Evolutionary conservation across 257 asterid genomes (phyloP).

Genomic region (Nicotiana obtusifolia): DNA sequence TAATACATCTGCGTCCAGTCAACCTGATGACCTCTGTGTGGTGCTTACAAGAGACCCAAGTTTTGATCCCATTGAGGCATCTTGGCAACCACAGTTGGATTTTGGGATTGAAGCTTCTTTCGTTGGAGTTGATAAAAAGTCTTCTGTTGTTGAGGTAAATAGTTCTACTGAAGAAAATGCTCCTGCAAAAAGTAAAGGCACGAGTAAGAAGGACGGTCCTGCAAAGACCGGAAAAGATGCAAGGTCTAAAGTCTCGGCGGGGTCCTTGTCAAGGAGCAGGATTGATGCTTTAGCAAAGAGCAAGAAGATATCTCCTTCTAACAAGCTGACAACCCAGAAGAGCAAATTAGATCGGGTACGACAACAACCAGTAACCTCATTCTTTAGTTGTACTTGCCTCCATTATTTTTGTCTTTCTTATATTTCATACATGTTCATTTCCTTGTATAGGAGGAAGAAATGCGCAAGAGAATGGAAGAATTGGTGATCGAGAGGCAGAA

Average conservation of each 20-base stretch:
- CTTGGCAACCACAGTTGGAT: slow-evolving; percentile 74
- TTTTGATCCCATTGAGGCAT: slow-evolving; percentile 37
- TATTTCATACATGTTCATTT: neutral
- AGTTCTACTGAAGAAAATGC: slow-evolving; percentile 27
- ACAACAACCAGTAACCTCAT: neutral
- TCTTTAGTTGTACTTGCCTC: neutral
- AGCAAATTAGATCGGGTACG: slow-evolving; percentile 65
- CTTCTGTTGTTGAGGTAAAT: slow-evolving; percentile 29
- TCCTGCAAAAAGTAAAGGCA: slow-evolving; percentile 34
- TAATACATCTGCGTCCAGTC: slow-evolving; percentile 18
- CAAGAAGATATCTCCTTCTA: slow-evolving; percentile 49
- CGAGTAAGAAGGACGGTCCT: slow-evolving; percentile 34
- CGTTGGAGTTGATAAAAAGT: slow-evolving; percentile 35
- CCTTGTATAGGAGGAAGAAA: slow-evolving; percentile 61
- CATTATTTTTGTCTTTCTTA: neutral
- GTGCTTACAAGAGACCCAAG: slow-evolving; percentile 49
- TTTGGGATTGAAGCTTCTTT: slow-evolving; percentile 48
- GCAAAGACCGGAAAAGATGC: slow-evolving; percentile 24
- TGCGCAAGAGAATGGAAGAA: slow-evolving; percentile 66
- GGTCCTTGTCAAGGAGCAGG: slow-evolving; percentile 36
- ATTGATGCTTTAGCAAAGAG: slow-evolving; percentile 29
- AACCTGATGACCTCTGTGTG: slow-evolving; percentile 75
- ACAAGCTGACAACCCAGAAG: slow-evolving; percentile 42
- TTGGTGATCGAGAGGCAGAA: slow-evolving; percentile 50
- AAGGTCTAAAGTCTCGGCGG: slow-evolving; percentile 28